Base-by-base conservation (phyloP, 495 filamentous ascomycete genomes). In the Aeminium ludgeri region DNA sequence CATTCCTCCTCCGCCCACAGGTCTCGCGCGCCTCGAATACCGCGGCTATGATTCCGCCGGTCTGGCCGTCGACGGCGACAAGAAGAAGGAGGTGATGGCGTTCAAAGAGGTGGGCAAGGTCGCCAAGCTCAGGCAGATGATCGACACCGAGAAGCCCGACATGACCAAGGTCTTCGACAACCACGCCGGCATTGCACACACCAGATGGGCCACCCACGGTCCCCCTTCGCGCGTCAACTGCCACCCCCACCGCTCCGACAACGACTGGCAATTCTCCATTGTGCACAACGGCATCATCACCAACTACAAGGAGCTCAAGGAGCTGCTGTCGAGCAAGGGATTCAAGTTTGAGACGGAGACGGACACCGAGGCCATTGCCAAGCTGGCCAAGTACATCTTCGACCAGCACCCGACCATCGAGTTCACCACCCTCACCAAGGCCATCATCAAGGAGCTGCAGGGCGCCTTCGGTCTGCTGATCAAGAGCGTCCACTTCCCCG, bases 211-310 rank as follows among this genome's bases (percentile, higher is more conserved):
- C 46, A 97, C 89, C 44, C 89, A 97, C 66, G 89, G 89, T 44
- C 78, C 80, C 38, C 89, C 89, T 19, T 93, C 86, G 40, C 81
- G 87, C 49, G 50, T 78, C 51, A 97, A 96, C 70, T 97, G 89
- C 74, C 89, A 97, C 65, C 89, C 89, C 47, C 87, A 96, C 71
- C 76, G 72, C 47, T 78, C 73, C 33, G 89, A 97, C 56, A 76
- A 79, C 53, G 80, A 66, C 52, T 96, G 86, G 84, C 76, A 96
- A 62, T 97, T 97, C 59, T 73, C 85, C 44, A 80, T 97, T 52
- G 87, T 95, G 32, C 89, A 97, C 76, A 97, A 97, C 63, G 89
- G 89, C 59, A 97, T 97, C 70, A 97, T 97, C 67, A 97, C 89
- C 67, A 97, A 97, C 71, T 97, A 97, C 74, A 97, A 97, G 68